These are phyloP conservation scores for Knufia fluminis DNA, from an alignment of 2,329 filamentous ascomycete genomes.

Conservation along the genomic window DNA sequence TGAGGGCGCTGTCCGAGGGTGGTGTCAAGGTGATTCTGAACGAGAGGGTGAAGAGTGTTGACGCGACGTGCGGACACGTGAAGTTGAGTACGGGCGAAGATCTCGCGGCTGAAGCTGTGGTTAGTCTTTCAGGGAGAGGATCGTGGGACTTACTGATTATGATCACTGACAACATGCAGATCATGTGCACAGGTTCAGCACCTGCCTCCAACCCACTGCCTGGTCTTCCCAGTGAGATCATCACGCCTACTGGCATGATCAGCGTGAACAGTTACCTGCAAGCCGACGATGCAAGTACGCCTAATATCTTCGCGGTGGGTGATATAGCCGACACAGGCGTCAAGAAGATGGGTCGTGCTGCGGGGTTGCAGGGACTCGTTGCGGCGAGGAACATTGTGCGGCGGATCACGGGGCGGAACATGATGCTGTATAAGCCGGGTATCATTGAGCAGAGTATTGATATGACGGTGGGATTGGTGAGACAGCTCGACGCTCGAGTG, in stretches of 20 bases:
- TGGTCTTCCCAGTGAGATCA: background rate
- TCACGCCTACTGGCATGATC: constrained; percentile 38
- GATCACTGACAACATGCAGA: constrained; percentile 1
- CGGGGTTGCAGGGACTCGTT: constrained; percentile 44
- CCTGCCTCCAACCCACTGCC: constrained; percentile 10
- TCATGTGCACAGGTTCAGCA: constrained; percentile 15
- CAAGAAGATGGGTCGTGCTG: constrained; percentile 47
- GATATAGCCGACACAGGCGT: constrained; percentile 49
- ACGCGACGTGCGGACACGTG: constrained; percentile 27
- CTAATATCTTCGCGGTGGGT: constrained; percentile 54
- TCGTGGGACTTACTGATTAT: background rate
- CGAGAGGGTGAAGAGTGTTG: constrained; percentile 20
- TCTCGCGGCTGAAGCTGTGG: constrained; percentile 21
- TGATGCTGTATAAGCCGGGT: constrained; percentile 34
- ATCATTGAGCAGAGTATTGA: constrained; percentile 43
- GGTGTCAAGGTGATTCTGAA: constrained; percentile 18
- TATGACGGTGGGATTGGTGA: constrained; percentile 46
- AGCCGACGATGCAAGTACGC: constrained; percentile 36
- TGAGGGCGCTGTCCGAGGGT: constrained; percentile 16
- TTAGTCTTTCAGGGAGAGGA: background rate
- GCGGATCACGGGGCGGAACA: constrained; percentile 34
- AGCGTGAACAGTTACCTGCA: constrained; percentile 50
- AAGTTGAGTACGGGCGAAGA: constrained; percentile 41
- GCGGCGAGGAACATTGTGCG: constrained; percentile 48
- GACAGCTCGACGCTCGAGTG: background rate